Conservation (phyloP, 345 rosid genomes). For the Zanthoxylum bungeanum region DNA sequence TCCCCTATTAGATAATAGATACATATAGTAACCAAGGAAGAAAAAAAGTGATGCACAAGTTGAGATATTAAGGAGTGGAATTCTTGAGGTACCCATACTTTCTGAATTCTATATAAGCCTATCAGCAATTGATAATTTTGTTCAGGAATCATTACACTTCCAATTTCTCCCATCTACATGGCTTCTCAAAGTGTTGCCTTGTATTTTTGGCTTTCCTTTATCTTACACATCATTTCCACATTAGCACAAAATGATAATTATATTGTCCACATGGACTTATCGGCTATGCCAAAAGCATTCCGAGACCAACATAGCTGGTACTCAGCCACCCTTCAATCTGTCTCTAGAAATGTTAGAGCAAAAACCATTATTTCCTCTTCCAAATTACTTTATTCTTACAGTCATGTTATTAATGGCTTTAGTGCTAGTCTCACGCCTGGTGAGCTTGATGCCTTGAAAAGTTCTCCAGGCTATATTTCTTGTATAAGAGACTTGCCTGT, state of each 20-base stretch:
- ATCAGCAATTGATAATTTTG: background rate
- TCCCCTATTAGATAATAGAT: background rate
- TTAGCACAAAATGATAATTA: conserved; percentile 30
- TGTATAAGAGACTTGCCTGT: conserved; percentile 31
- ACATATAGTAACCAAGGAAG: too few relatives aligned
- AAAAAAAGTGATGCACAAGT: background rate
- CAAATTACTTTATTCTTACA: conserved; percentile 35
- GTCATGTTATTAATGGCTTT: conserved; percentile 43
- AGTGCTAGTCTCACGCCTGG: conserved; percentile 36
- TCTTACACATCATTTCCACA: background rate
- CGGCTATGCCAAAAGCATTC: conserved; percentile 46
- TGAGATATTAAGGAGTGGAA: background rate
- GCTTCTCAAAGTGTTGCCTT: conserved; percentile 10
- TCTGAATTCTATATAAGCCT: conserved; percentile 14
- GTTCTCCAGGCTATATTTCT: conserved; percentile 36
- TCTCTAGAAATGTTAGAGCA: background rate
- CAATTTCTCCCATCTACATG: conserved; percentile 13
- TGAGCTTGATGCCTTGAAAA: conserved; percentile 35
- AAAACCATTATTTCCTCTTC: conserved; percentile 10
- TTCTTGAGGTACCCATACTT: conserved; percentile 17
- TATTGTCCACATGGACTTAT: conserved; percentile 45
- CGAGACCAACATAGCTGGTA: conserved; percentile 34
- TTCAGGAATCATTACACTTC: background rate
- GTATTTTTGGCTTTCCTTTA: conserved; percentile 7
- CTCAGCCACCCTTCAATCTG: conserved; percentile 33